Base-by-base conservation (phyloP, 352 stramenopile species). In the Globisporangium lucens region DNA sequence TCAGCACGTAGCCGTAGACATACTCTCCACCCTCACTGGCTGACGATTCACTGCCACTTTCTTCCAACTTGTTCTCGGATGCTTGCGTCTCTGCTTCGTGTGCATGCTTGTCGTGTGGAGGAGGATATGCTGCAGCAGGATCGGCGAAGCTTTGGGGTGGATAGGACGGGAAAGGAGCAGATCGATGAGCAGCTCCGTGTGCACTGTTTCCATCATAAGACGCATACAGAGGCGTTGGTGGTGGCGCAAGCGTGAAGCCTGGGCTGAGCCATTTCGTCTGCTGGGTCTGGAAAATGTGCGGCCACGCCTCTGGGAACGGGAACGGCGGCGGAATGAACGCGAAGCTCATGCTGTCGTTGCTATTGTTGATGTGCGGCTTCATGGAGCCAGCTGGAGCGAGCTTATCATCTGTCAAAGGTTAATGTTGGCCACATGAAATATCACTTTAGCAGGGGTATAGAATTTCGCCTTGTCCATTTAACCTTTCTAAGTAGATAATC, bases 241-340 rank as follows among this genome's bases (percentile, higher is more conserved):
- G 24, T 52, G 35, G 24, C n/a, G 29, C 8, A 5, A 17, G 10
- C 20, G 49, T 7, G n/a, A 20, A 78, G 12, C 36, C 68, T 0
- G 83, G 79, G 10, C 69, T 85, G 22, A 95, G 75, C 87, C 87
- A 94, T 20, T 33, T 62, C 35, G 64, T 68, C 27, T 83, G 73
- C 30, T 75, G 69, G 47, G 71, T 69, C 47, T 80, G 70, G 46
- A 87, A 81, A 29, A 93, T 52, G 47, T 63, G 55, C 52, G 75
- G 69, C 87, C 87, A 95, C 43, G 67, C 75, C 62, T 90, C 79
- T 20, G 83, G 83, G 68, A 95, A 92, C 68, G 87, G 87, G 73
- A 85, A 95, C 66, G 87, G 87, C 66, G 87, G 87, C 57, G 82
- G 87, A 59, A 93, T 85, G 65, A 79, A 85, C 52, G 10, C 27